Evolutionary conservation across 192 early-diverging fungal genomes (phyloP).

Genomic region (Spizellomyces punctatus): DNA sequence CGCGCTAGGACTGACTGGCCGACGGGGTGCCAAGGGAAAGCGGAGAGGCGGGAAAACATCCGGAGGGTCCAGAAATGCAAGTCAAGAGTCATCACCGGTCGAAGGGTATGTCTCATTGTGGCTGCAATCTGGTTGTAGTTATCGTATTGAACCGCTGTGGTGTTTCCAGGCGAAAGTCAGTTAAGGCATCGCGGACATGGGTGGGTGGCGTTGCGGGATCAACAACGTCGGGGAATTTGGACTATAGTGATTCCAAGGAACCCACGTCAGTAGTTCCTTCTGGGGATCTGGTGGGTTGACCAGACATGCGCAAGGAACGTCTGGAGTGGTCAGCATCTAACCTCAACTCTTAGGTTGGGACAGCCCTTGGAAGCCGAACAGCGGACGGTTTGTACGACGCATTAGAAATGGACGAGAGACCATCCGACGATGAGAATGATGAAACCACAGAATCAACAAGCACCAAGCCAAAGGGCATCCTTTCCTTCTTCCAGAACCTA

Average conservation of each 20-base stretch:
- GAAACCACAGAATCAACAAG: constrained; percentile 26
- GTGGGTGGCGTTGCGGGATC: constrained; percentile 48
- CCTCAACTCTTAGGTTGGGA: background rate
- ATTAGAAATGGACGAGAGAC: constrained; percentile 54
- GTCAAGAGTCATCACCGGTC: background rate
- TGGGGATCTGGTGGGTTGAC: constrained; percentile 6
- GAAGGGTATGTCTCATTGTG: background rate
- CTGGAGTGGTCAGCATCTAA: constrained; percentile 8
- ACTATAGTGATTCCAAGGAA: constrained; percentile 34
- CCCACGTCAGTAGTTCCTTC: background rate
- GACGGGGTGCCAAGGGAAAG: constrained; percentile 10
- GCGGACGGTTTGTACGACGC: constrained; percentile 68
- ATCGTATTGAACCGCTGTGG: too few relatives aligned
- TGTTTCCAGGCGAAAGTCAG: background rate
- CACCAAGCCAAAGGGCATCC: constrained; percentile 25
- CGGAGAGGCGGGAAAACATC: background rate
- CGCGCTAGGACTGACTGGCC: constrained; percentile 12
- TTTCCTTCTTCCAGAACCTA: constrained; percentile 44
- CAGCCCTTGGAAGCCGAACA: constrained; percentile 27
- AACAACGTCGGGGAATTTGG: constrained; percentile 5
- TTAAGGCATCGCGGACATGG: constrained; percentile 74
- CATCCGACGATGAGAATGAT: constrained; percentile 44
- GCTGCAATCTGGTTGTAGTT: too few relatives aligned
- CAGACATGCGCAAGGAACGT: constrained; percentile 39
- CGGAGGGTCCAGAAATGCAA: background rate